Conservation (phyloP, 2,329 filamentous ascomycete genomes). For the Pseudofabraea citricarpa region DNA sequence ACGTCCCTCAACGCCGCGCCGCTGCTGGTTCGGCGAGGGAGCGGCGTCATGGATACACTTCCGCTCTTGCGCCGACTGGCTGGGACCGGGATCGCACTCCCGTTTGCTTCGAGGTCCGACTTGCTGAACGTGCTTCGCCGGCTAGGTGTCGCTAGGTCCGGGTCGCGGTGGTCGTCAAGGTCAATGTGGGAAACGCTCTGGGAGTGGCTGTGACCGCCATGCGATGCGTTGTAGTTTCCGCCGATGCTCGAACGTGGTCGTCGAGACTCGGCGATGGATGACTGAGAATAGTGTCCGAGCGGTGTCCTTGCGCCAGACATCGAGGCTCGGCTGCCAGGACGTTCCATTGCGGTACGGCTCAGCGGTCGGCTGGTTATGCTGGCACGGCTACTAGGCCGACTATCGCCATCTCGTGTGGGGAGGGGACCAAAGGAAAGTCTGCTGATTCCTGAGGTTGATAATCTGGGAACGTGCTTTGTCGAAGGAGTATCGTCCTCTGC, state of each 20-base stretch:
- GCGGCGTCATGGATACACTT: slow-evolving; percentile 25
- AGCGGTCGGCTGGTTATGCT: slow-evolving; percentile 24
- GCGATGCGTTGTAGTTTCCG: slow-evolving; percentile 20
- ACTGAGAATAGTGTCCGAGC: slow-evolving; percentile 28
- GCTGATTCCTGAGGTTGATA: slow-evolving; percentile 58
- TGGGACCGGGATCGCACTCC: slow-evolving; percentile 44
- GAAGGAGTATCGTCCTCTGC: slow-evolving; percentile 27
- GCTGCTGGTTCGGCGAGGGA: slow-evolving; percentile 21
- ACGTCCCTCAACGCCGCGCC: slow-evolving; percentile 19
- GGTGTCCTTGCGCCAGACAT: slow-evolving; percentile 28
- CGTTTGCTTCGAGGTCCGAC: slow-evolving; percentile 30
- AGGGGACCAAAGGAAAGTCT: slow-evolving; percentile 60
- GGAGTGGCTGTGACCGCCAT: slow-evolving; percentile 28
- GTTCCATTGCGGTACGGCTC: slow-evolving; percentile 22
- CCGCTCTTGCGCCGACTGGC: slow-evolving; percentile 43
- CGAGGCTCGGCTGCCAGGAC: slow-evolving; percentile 26
- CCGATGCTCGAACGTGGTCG: slow-evolving; percentile 27
- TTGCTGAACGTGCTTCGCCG: slow-evolving; percentile 37
- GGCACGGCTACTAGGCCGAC: slow-evolving; percentile 24
- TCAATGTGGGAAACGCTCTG: slow-evolving; percentile 28
- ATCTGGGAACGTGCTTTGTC: slow-evolving; percentile 48
- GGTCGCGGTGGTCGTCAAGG: slow-evolving; percentile 21
- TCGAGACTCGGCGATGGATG: slow-evolving; percentile 22
- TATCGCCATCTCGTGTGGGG: slow-evolving; percentile 41
- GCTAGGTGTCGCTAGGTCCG: slow-evolving; percentile 37